Evolutionary conservation across 1,284 basidiomycete genomes (phyloP), one percentile per base, ranked within the genome.

Genomic region (Ceratobasidium sp.): DNA sequence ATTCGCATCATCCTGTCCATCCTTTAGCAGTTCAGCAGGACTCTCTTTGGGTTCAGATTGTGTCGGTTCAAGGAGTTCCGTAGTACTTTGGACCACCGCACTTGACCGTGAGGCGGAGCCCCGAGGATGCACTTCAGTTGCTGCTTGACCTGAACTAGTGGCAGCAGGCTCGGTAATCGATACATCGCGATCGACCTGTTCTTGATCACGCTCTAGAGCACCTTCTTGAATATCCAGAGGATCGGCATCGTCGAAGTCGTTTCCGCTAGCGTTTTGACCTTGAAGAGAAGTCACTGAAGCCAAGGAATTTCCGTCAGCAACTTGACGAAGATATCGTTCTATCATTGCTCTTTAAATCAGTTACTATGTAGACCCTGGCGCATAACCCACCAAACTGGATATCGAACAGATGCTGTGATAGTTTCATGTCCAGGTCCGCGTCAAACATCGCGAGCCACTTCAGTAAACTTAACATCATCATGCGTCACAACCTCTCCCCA

Each of bases 361-460:
- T n/a, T n/a, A n/a, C n/a, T n/a, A n/a, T n/a, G n/a, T n/a, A n/a
- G n/a, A n/a, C n/a, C n/a, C n/a, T n/a, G n/a, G n/a, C n/a, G n/a
- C n/a, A n/a, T n/a, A n/a, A n/a, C n/a, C n/a, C 41, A 75, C 71
- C 71, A 23, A 75, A 46, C n/a, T 75, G 71, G 7, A 75, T 50
- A 55, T 75, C 60, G 16, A 75, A 75, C 3, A 75, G 23, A 38
- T 75, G 71, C 33, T 75, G 71, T 2, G 71, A 75, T 46, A 75
- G 48, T 10, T 75, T 62, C 71, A 75, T 75, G 30, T 23, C 55
- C 44, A 75, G 27, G 27, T 55, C 46, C 12, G 60, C 27, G 23
- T 75, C 71, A 55, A 65, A 75, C 41, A 75, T 52, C 2, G 71
- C 46, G 46, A 48, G 46, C 18, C 46, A 48, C 46, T 48, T 48